Evolutionary conservation across 2,329 filamentous ascomycete species (phyloP).

Genomic region (Anisogramma anomala): DNA sequence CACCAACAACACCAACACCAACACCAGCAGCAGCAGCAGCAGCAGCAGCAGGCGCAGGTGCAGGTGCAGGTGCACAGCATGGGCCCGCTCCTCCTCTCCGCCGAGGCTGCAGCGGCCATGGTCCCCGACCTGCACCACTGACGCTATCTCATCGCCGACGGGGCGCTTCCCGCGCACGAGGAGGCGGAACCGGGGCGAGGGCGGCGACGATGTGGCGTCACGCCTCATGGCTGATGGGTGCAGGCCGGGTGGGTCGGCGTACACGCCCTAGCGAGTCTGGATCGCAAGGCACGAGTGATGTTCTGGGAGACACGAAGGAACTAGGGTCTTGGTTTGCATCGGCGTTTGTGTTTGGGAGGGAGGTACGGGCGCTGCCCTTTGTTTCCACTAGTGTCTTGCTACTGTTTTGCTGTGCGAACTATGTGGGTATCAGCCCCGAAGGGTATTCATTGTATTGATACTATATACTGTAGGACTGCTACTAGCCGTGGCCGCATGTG

Average conservation of each 20-base stretch:
- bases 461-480: too few relatives aligned
- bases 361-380: too few relatives aligned
- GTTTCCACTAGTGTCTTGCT: too few relatives aligned
- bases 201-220: conserved; percentile 21
- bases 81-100: conserved; percentile 12
- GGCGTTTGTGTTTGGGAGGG: neutral
- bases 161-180: conserved; percentile 33
- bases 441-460: too few relatives aligned
- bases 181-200: conserved; percentile 18
- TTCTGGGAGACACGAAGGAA: conserved; percentile 19
- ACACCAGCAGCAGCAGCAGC: neutral
- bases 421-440: too few relatives aligned
- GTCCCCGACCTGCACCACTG: conserved; percentile 23
- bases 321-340: conserved; percentile 5
- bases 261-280: conserved; percentile 18
- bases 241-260: conserved; percentile 23
- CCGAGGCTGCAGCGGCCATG: conserved; percentile 21
- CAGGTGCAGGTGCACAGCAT: conserved; percentile 8
- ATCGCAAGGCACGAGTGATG: conserved; percentile 15
- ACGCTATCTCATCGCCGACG: conserved; percentile 19
- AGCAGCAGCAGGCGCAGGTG: conserved; percentile 3
- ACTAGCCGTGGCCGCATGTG: too few relatives aligned
- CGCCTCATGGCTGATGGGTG: conserved; percentile 33
- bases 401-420: too few relatives aligned
- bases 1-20: too few relatives aligned